These are phyloP conservation scores for Leccinum pallidistipes DNA, from an alignment of 1,284 basidiomycete species.

Conservation along the genomic window DNA sequence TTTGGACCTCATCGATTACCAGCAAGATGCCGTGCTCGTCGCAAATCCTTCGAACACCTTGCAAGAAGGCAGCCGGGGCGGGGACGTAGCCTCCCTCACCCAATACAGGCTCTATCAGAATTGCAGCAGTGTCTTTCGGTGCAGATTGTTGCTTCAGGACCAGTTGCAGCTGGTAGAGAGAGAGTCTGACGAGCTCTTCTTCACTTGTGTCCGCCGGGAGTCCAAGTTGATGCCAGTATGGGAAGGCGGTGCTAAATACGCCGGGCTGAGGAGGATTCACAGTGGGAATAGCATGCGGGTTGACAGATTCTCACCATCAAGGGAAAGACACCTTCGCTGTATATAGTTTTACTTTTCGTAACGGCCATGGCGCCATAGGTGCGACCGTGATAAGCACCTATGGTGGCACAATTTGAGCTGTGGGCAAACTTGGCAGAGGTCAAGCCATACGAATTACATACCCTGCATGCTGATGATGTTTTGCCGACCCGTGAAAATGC, in stretches of 20 bases:
- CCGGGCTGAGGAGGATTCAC: constrained; percentile 59
- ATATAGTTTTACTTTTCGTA: constrained; percentile 90
- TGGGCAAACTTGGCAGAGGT: not conserved
- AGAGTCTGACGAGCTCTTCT: constrained; percentile 65
- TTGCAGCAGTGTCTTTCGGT: constrained; percentile 87
- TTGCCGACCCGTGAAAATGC: constrained; percentile 74
- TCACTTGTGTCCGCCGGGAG: constrained; percentile 61
- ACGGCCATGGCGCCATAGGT: constrained; percentile 88
- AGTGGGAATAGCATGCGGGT: not conserved
- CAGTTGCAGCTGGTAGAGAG: constrained; percentile 83
- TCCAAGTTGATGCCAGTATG: constrained; percentile 91
- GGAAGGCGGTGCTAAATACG: constrained; percentile 81
- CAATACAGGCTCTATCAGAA: constrained; percentile 90
- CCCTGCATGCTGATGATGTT: constrained; percentile 93
- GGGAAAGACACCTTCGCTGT: constrained; percentile 77
- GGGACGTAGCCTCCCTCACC: constrained; percentile 96
- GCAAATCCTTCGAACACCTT: constrained; percentile 81
- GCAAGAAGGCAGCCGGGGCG: constrained; percentile 79
- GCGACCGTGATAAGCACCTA: constrained; percentile 83
- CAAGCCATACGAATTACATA: constrained; percentile 18
- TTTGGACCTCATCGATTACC: constrained; percentile 89
- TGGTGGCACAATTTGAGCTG: constrained; percentile 2
- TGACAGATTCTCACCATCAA: constrained; percentile 63
- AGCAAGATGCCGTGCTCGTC: constrained; percentile 84
- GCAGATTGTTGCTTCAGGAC: constrained; percentile 83